These are phyloP conservation scores for Leccinum colubrinum DNA, from an alignment of 1,284 basidiomycete species.

Conservation along the genomic window DNA sequence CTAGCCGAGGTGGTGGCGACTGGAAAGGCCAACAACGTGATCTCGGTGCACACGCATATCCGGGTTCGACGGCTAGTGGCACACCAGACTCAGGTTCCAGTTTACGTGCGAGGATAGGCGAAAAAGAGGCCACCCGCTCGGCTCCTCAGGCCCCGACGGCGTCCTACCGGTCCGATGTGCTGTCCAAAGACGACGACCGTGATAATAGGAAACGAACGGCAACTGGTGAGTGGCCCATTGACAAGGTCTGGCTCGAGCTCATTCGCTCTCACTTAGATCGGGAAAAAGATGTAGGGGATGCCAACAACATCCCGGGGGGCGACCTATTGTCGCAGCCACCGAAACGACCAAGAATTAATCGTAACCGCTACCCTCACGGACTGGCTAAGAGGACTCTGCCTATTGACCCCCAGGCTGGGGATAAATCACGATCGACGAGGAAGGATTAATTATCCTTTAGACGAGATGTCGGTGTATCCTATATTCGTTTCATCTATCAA, in stretches of 20 bases:
- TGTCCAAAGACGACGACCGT: constrained; percentile 55
- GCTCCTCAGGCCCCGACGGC: constrained; percentile 39
- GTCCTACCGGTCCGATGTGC: constrained; percentile 40
- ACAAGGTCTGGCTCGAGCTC: not conserved
- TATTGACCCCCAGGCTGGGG: constrained; percentile 55
- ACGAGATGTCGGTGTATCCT: constrained; percentile 9
- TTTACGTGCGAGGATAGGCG: constrained; percentile 65
- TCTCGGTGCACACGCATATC: constrained; percentile 28
- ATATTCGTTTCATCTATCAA: constrained; percentile 11
- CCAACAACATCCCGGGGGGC: constrained; percentile 14
- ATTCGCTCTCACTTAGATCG: constrained; percentile 27
- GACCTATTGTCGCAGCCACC: constrained; percentile 30
- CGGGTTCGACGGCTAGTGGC: constrained; percentile 16
- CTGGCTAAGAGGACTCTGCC: constrained; percentile 58
- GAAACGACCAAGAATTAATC: constrained; percentile 48
- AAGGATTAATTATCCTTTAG: constrained; percentile 39
- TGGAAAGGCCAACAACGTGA: constrained; percentile 35
- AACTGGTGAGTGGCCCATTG: constrained; percentile 48
- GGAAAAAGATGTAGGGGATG: constrained; percentile 35
- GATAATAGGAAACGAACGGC: constrained; percentile 66
- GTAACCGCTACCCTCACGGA: constrained; percentile 45
- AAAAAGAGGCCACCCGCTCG: constrained; percentile 47
- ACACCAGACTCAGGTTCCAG: constrained; percentile 36
- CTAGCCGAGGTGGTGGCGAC: constrained; percentile 35
- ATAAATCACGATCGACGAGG: constrained; percentile 49